Base-by-base conservation (phyloP, 169 alveolate species). In the Cryptosporidium sp. region DNA sequence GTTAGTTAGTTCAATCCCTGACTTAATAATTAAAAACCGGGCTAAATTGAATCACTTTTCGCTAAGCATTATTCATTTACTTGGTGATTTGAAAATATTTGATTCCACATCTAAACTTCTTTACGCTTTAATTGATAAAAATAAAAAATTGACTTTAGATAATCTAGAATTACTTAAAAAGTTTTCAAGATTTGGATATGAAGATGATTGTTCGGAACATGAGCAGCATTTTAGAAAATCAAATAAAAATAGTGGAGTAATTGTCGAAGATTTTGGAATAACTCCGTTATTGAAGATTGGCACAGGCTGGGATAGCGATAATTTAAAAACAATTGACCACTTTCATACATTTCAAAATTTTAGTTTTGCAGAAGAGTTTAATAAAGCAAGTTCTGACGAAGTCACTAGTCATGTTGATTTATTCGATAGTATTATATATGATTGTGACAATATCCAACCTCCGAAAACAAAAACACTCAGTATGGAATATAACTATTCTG, bases 241-340 rank as follows among this genome's bases (percentile, higher is more conserved):
- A 69, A 39, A 41, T 65, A 14, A 21, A 14, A 69, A 41, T 0
- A 73, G 71, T 31, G 58, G 58, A 33, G 55, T 73, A 12, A 33
- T 73, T 52, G 35, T 73, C 9, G 86, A 73, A 31, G 37, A 73
- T 21, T 29, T 41, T 52, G 71, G 86, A 31, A 61, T 80, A 67
- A 62, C 89, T 26, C 65, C 80, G 7, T 62, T 80, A 48, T 67
- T 80, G n/a, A 65, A 62, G 23, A 39, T 48, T 43, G 89, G 89
- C 14, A 80, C 89, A 23, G 39, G 74, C 35, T 80, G 89, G 89
- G 80, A 80, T 65, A n/a, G 14, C 4, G 68, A 39, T 8, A 43
- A 9, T 6, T 62, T 26, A 43, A 62, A 37, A 31, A 65, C 62
- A 16, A 21, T 31, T n/a, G 48, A 80, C n/a, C 74, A 61, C 14